phyloP scores from a whole-genome alignment of 2,329 filamentous ascomycete species.

The Neonectria neomacrospora region DNA sequence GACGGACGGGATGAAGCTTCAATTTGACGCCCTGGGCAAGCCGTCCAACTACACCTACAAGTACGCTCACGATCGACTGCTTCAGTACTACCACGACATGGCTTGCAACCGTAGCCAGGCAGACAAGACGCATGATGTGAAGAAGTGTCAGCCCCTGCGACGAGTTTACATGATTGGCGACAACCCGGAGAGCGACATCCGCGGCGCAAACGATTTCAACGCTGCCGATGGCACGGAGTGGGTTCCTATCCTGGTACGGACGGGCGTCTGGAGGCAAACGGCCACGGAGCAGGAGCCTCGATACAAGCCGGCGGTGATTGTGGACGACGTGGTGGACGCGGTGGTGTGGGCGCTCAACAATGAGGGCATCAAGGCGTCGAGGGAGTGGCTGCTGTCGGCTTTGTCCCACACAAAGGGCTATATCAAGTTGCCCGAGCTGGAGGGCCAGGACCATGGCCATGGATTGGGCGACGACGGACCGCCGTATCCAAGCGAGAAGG shows the following conservation, averaged over 20 bases:
- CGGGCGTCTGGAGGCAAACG: conserved; percentile 74
- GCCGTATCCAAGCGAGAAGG: conserved; percentile 38
- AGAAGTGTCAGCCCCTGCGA: conserved; percentile 63
- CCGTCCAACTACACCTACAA: conserved; percentile 81
- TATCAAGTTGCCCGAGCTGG: conserved; percentile 41
- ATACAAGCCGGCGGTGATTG: conserved; percentile 71
- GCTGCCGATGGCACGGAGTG: conserved; percentile 77
- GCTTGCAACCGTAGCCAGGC: conserved; percentile 30
- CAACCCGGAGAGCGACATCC: conserved; percentile 90
- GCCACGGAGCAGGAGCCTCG: conserved; percentile 60
- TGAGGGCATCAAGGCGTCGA: conserved; percentile 56
- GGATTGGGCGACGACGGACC: conserved; percentile 9
- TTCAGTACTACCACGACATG: conserved; percentile 58
- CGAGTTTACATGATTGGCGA: conserved; percentile 95
- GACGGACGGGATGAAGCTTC: conserved; percentile 71
- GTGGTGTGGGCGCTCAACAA: conserved; percentile 79
- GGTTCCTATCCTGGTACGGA: conserved; percentile 81
- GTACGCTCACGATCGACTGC: conserved; percentile 79
- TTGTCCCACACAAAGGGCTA: conserved; percentile 44
- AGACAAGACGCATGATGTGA: conserved; percentile 24
- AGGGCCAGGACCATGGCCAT: conserved; percentile 17
- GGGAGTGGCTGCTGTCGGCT: conserved; percentile 47
- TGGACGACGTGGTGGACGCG: conserved; percentile 79
- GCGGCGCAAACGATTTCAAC: conserved; percentile 81
- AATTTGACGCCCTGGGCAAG: conserved; percentile 82